A percentile compares a stretch with the other conserved stretches of the same genome.
Evolutionary conservation across 371 early-diverging fungal species (phyloP).

Genomic region (Zychaea mexicana): DNA sequence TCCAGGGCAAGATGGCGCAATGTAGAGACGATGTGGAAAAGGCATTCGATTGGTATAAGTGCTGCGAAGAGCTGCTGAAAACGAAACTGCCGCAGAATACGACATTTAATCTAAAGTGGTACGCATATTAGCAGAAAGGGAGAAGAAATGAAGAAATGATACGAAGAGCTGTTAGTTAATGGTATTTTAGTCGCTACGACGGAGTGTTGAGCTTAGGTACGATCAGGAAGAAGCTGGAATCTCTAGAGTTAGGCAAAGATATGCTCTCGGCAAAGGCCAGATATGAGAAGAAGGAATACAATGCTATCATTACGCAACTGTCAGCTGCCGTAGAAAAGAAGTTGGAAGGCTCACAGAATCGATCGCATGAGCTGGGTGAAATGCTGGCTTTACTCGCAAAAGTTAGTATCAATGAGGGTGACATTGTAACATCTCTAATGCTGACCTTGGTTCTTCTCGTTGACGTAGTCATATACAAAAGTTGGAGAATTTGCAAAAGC

Average conservation of each 20-base stretch:
- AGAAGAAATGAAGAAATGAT: too few species aligned
- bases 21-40: constrained; percentile 46
- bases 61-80: constrained; percentile 26
- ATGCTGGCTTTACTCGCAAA: constrained; percentile 38
- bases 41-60: constrained; percentile 44
- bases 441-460: too few species aligned
- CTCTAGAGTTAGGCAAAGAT: constrained; percentile 28
- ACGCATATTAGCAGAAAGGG: too few species aligned
- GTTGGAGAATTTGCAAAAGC: constrained; percentile 23
- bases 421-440: too few species aligned
- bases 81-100: constrained; percentile 1
- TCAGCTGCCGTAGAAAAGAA: constrained; percentile 20
- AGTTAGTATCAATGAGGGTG: constrained; percentile 18
- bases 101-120: constrained; percentile 41
- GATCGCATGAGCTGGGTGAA: constrained; percentile 23
- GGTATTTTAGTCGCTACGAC: constrained; percentile 55
- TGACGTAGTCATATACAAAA: constrained; percentile 31
- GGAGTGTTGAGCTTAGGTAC: constrained; percentile 20
- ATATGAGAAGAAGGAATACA: constrained; percentile 43
- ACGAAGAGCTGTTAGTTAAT: too few species aligned
- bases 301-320: constrained; percentile 46
- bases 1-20: constrained; percentile 50
- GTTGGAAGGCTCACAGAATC: constrained; percentile 1
- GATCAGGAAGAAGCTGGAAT: constrained; percentile 33
- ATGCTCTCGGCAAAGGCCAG: constrained; percentile 41